Conservation (phyloP, 2,329 filamentous ascomycete species). For the Gaeumannomyces sp. region DNA sequence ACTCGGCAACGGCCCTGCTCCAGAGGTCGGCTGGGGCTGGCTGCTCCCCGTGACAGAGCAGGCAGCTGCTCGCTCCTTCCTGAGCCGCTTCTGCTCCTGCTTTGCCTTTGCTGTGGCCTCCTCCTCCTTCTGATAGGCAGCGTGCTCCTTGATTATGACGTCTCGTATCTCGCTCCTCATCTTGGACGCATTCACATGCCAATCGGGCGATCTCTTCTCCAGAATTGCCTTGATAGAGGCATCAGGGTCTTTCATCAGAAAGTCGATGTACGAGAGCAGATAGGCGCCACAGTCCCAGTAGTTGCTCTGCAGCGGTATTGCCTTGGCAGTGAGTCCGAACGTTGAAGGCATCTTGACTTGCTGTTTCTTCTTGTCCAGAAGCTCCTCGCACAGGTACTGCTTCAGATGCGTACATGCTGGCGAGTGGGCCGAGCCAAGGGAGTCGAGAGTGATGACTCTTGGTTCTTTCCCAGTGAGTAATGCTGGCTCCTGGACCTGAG, state of each 20-base stretch:
- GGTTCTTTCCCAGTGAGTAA: constrained; percentile 38
- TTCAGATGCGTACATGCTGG: constrained; percentile 62
- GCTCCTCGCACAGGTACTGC: constrained; percentile 71
- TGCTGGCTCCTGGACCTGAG: not conserved
- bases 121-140: constrained; percentile 43
- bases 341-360: constrained; percentile 30
- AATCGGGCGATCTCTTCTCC: constrained; percentile 43
- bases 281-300: constrained; percentile 87
- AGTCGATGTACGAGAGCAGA: constrained; percentile 74
- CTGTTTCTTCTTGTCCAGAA: constrained; percentile 50
- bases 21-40: too few relatives aligned
- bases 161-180: constrained; percentile 62
- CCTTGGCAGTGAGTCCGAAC: constrained; percentile 59
- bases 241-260: constrained; percentile 72
- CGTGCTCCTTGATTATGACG: constrained; percentile 57
- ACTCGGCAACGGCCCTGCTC: not conserved
- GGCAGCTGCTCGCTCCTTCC: constrained; percentile 1
- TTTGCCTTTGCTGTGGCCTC: constrained; percentile 31
- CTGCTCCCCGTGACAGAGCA: not conserved
- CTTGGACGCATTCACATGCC: constrained; percentile 49
- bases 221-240: constrained; percentile 62
- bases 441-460: constrained; percentile 82
- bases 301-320: constrained; percentile 76
- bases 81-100: constrained; percentile 19
- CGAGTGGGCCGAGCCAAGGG: constrained; percentile 60